phyloP scores from a whole-genome alignment of 129 eudicot genomes.

The Helianthus tuberosus region DNA sequence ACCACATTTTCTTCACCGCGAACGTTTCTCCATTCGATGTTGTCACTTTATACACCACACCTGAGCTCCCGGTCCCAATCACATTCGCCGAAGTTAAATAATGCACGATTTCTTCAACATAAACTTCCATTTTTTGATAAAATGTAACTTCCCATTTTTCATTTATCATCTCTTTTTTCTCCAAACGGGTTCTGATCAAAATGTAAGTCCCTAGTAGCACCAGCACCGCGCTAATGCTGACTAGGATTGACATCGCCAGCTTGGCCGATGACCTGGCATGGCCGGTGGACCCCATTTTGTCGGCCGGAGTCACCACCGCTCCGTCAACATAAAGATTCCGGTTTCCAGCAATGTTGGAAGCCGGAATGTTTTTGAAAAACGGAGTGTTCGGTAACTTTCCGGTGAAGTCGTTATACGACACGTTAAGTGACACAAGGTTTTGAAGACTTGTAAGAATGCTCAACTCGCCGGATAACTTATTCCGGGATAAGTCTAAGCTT shows the following conservation, averaged over 20 bases:
- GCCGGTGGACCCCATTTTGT: slow-evolving; percentile 30
- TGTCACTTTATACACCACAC: slow-evolving; percentile 84
- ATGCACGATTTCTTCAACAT: slow-evolving; percentile 66
- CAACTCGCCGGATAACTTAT: slow-evolving; percentile 66
- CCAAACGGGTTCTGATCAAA: slow-evolving; percentile 48
- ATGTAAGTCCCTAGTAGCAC: slow-evolving; percentile 70
- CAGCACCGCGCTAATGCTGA: slow-evolving; percentile 71
- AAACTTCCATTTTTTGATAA: slow-evolving; percentile 89
- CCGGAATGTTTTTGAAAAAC: slow-evolving; percentile 73
- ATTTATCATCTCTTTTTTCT: slow-evolving; percentile 21
- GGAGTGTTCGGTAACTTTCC: slow-evolving; percentile 81
- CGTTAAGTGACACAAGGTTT: slow-evolving; percentile 82
- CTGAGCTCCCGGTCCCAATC: slow-evolving; percentile 97
- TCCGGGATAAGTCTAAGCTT: slow-evolving; percentile 79
- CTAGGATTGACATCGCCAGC: slow-evolving; percentile 79
- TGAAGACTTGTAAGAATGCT: slow-evolving; percentile 57
- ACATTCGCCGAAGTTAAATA: slow-evolving; percentile 76
- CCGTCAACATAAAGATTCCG: slow-evolving; percentile 48
- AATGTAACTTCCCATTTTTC: slow-evolving; percentile 81
- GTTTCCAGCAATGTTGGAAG: slow-evolving; percentile 65
- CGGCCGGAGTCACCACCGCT: slow-evolving; percentile 47
- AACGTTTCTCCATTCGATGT: slow-evolving; percentile 66
- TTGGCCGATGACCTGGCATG: slow-evolving; percentile 51
- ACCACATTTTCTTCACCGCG: slow-evolving; percentile 99
- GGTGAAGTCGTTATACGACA: slow-evolving; percentile 81